Base-by-base conservation (phyloP, 352 stramenopile species). In the Phytophthora sansomeana region DNA sequence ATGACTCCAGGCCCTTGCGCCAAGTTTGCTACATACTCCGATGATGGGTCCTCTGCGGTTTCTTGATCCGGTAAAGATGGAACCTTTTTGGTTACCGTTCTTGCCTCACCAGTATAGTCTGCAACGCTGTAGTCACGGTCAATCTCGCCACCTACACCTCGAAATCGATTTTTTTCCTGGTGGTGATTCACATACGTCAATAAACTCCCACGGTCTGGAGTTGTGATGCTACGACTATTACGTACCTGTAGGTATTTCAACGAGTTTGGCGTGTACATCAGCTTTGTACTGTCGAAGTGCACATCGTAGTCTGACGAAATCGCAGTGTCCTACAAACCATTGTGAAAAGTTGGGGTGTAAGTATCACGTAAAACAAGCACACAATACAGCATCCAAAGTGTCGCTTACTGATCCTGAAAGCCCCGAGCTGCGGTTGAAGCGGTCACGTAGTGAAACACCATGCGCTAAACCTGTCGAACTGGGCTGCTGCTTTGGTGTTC, bases 201-300 rank as follows among this genome's bases (percentile, higher is more conserved):
- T 24, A 3, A 24, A 24, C 21, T 24, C 21, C 21, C 1, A 24
- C 21, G 21, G 1, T 24, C 21, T 24, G 3, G 1, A 24, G 3
- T 24, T 24, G 3, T 24, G 21, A 3, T 24, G 21, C 21, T 32
- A 2, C 26, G 46, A 11, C 6, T 36, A 16, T 54, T 9, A 56
- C 68, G 30, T 59, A 90, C 85, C 80, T 92, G 83, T 3, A 93
- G 57, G 61, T 90, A 72, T 54, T 87, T 92, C 38, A 91, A 59
- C 35, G 83, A 89, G 54, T 91, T 93, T 0, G 85, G 85, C 5
- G 83, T 93, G 54, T 84, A 88, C 19, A 74, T 72, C 3, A 83
- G 63, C 9, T 75, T 71, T 4, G 61, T 26, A 4, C 41, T 77
- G 58, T 93, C 85, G 59, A 92, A 83, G 55, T 92, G 80, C 6